These are phyloP conservation scores for Peronospora destructor DNA, from an alignment of 352 stramenopile species.

Conservation along the genomic window DNA sequence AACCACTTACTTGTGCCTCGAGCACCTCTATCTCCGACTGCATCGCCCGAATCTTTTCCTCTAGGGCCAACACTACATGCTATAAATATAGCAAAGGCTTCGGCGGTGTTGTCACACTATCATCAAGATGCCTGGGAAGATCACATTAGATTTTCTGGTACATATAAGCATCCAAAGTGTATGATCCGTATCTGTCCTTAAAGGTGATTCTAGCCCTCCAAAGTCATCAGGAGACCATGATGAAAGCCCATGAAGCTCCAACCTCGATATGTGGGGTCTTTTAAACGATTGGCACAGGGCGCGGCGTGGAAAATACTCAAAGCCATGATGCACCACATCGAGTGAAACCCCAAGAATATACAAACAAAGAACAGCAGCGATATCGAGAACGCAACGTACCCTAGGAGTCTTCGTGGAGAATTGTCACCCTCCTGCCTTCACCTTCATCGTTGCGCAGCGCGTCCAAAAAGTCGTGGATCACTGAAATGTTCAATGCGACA, in stretches of 20 bases:
- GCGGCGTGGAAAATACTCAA: conserved; percentile 5
- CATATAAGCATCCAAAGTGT: conserved; percentile 26
- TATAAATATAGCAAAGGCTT: conserved; percentile 33
- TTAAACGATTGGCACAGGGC: conserved; percentile 9
- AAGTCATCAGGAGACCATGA: conserved; percentile 83
- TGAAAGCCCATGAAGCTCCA: conserved; percentile 4
- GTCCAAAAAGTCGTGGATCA: conserved; percentile 56
- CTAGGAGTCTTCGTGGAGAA: conserved; percentile 39
- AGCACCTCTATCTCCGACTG: conserved; percentile 38
- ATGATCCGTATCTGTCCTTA: conserved; percentile 87
- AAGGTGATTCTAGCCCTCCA: conserved; percentile 75
- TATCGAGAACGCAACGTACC: conserved; percentile 30
- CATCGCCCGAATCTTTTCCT: conserved; percentile 35
- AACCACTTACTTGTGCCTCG: conserved; percentile 26
- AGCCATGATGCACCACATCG: conserved; percentile 11
- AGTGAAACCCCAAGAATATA: conserved; percentile 18
- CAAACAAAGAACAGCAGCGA: conserved; percentile 7
- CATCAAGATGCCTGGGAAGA: conserved; percentile 23
- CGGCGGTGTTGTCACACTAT: conserved; percentile 21
- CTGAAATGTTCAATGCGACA: conserved; percentile 51
- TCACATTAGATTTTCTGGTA: background rate
- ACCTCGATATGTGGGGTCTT: conserved; percentile 23
- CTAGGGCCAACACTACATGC: conserved; percentile 34
- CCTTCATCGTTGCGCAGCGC: conserved; percentile 40
- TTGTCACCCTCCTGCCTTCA: conserved; percentile 48